Base-by-base conservation (phyloP, 2,329 filamentous ascomycete genomes). In the Alternaria hordeiaustralica region DNA sequence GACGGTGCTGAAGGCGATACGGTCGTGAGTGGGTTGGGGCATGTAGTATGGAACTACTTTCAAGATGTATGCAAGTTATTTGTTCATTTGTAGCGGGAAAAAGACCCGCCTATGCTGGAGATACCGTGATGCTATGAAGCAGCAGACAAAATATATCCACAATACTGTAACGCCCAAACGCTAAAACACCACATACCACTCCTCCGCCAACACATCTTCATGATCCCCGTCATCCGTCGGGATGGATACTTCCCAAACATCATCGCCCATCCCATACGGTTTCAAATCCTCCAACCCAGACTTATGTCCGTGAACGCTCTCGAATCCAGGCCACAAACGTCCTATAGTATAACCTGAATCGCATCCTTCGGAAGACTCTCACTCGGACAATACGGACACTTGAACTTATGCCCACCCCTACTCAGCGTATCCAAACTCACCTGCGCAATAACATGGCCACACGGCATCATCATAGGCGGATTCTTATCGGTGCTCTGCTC, bases 381-480 rank as follows among this genome's bases (percentile, higher is more conserved):
- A 28, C 84, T 89, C 0, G 96, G 96, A 76, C 96, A 99, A 78
- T 99, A 99, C 0, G 96, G 96, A 75, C 96, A 99, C 80, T 99
- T 99, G 85, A 96, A 96, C 36, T 41, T 41, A 18, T 91, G 85
- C 45, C 84, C 87, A 0, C 91, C 90, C 81, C 96, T 97, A 58
- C 90, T 90, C 45, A 98, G 85, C 75, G 89, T 90, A 64, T 91
- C 88, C 55, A 99, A 82, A 33, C 91, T 94, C 75, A 97, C 94
- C 68, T 90, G 87, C 18, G 94, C 94, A 63, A 99, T 90, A 56
- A 97, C 95, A 82, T 99, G 96, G 6, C 96, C 95, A 76, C 96
- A 99, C 0, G 93, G 92, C 76, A 99, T 89, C 88, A 97, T 96
- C 92, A 98, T 96, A 2, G 96, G 94, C 11, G 96, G 96, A 78